Percentiles rank a stretch among this genome's conserved stretches.
Evolutionary conservation across 78 protist species (phyloP).

Genomic region (Chrysochromulina parva): DNA sequence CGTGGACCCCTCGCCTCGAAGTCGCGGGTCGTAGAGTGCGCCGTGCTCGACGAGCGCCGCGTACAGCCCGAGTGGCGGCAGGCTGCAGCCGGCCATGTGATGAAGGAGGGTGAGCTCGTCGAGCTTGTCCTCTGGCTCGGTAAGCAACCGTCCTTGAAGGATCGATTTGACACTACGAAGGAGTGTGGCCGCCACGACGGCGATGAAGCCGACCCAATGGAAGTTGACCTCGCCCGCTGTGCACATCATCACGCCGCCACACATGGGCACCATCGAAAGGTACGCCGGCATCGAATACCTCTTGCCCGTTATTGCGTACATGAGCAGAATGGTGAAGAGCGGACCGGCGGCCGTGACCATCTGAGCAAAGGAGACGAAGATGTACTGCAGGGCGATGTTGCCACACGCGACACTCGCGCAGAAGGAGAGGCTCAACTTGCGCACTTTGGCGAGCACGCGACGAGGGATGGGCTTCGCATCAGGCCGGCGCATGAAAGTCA

Average conservation of each 20-base stretch:
- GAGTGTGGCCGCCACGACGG: background rate
- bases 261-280: background rate
- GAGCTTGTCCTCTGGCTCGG: background rate
- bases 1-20: background rate
- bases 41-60: background rate
- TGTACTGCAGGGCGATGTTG: background rate
- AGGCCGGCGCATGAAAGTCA: background rate
- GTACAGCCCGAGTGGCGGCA: background rate
- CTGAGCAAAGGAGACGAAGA: background rate
- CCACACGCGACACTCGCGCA: background rate
- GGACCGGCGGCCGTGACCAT: conserved; percentile 27
- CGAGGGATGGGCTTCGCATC: background rate
- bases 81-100: background rate
- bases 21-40: background rate
- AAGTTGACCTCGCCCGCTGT: background rate
- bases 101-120: background rate
- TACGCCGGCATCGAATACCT: background rate
- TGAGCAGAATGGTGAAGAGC: background rate
- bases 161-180: conserved; percentile 18
- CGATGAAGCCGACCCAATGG: background rate
- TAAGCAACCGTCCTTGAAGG: background rate
- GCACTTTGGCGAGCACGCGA: background rate
- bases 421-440: background rate
- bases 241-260: conserved; percentile 26
- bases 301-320: background rate